These are phyloP conservation scores for Achaetomiella virescens DNA, from an alignment of 495 filamentous ascomycete species.

Conservation along the genomic window DNA sequence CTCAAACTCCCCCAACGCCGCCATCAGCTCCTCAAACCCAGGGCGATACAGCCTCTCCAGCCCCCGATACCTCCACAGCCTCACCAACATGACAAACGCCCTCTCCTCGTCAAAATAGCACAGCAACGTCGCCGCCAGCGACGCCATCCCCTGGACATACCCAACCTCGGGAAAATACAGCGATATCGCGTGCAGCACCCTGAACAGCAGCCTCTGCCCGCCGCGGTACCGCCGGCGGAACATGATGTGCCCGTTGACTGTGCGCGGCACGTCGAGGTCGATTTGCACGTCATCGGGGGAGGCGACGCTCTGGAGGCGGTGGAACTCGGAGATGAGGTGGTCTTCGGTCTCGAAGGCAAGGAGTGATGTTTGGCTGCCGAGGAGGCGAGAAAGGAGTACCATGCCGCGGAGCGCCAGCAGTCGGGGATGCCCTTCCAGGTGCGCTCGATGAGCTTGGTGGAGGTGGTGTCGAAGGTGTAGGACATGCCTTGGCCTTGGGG, in stretches of 20 bases:
- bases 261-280: constrained; percentile 92
- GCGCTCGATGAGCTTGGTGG: constrained; percentile 79
- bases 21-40: constrained; percentile 84
- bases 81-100: constrained; percentile 89
- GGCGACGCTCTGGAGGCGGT: constrained; percentile 60
- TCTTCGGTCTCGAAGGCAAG: constrained; percentile 49
- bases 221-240: constrained; percentile 86
- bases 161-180: constrained; percentile 87
- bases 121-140: constrained; percentile 83
- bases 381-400: constrained; percentile 90
- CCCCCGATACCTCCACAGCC: constrained; percentile 83
- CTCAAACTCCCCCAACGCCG: constrained; percentile 82
- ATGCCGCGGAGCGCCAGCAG: constrained; percentile 87
- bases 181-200: constrained; percentile 82
- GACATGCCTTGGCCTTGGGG: constrained; percentile 70
- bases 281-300: constrained; percentile 95
- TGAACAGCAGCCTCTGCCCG: constrained; percentile 86
- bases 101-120: constrained; percentile 96
- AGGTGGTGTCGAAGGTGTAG: constrained; percentile 81
- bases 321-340: constrained; percentile 62
- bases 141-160: constrained; percentile 98
- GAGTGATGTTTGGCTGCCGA: constrained; percentile 32
- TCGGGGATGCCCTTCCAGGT: constrained; percentile 99
- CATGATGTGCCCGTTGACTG: constrained; percentile 96
- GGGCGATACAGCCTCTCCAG: constrained; percentile 76